Evolutionary conservation across 2,329 filamentous ascomycete genomes (phyloP).

Genomic region (Pleoardoris graminearum): DNA sequence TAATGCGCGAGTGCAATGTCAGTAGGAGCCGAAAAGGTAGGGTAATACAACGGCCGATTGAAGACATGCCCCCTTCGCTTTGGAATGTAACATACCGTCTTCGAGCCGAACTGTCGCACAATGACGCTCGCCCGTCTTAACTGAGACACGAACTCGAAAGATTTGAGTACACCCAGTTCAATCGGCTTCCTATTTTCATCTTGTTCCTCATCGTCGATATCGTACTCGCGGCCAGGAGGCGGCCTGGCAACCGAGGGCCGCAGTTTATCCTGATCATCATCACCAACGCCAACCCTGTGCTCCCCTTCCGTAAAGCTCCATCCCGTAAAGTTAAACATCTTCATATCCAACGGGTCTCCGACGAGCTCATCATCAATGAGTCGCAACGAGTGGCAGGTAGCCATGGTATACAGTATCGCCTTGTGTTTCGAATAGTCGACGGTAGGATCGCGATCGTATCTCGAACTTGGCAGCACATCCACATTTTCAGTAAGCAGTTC

Average conservation of each 20-base stretch:
- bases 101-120: constrained; percentile 82
- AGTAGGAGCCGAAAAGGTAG: neutral
- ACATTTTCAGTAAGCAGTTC: constrained; percentile 72
- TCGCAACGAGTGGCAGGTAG: constrained; percentile 90
- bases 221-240: constrained; percentile 64
- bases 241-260: constrained; percentile 89
- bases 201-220: constrained; percentile 55
- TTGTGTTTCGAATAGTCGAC: constrained; percentile 65
- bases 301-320: constrained; percentile 92
- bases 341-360: constrained; percentile 91
- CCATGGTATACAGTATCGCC: constrained; percentile 89
- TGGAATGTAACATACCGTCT: constrained; percentile 51
- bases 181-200: constrained; percentile 59
- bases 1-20: neutral
- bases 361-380: constrained; percentile 86
- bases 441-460: constrained; percentile 62
- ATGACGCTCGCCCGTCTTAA: constrained; percentile 90
- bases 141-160: constrained; percentile 94
- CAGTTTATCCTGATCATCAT: constrained; percentile 78
- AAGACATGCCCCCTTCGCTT: neutral
- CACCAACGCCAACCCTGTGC: constrained; percentile 64
- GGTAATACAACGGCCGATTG: too few species aligned
- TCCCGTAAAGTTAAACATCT: constrained; percentile 97
- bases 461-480: constrained; percentile 59
- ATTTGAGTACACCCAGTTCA: constrained; percentile 87